These are phyloP conservation scores for Lactifluus hygrophoroides DNA, from an alignment of 768 basidiomycete genomes.

Conservation along the genomic window DNA sequence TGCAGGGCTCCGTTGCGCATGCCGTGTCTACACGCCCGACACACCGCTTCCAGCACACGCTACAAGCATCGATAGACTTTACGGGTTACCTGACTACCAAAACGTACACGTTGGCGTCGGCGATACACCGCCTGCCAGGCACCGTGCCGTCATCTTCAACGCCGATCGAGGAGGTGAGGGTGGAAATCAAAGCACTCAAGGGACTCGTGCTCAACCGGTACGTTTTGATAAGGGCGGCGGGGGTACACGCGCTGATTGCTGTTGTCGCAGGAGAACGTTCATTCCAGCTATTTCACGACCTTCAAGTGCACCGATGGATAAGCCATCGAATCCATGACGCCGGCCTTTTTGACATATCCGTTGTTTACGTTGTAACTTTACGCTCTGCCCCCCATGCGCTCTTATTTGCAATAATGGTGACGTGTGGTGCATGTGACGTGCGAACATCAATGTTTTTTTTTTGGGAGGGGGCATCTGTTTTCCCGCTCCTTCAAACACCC, in stretches of 20 bases:
- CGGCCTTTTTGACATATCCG: neutral
- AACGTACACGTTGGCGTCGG: constrained; percentile 42
- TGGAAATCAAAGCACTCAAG: constrained; percentile 71
- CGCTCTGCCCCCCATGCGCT: neutral
- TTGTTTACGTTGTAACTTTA: neutral
- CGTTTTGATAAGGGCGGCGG: too few relatives aligned
- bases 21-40: constrained; percentile 12
- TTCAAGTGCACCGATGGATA: constrained; percentile 2
- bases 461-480: too few relatives aligned
- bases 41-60: constrained; percentile 47
- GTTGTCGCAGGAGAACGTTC: constrained; percentile 16
- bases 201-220: constrained; percentile 71
- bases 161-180: constrained; percentile 47
- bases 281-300: constrained; percentile 13
- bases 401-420: neutral
- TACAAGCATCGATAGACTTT: constrained; percentile 60
- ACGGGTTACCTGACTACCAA: constrained; percentile 76
- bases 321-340: neutral
- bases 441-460: neutral
- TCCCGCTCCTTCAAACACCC: too few relatives aligned
- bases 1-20: constrained; percentile 10
- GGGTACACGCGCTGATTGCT: neutral
- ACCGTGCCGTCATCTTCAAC: constrained; percentile 14
- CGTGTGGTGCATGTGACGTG: neutral
- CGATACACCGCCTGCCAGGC: constrained; percentile 20